phyloP scores from a whole-genome alignment of 495 filamentous ascomycete genomes.

The Penicillium goetzii region DNA sequence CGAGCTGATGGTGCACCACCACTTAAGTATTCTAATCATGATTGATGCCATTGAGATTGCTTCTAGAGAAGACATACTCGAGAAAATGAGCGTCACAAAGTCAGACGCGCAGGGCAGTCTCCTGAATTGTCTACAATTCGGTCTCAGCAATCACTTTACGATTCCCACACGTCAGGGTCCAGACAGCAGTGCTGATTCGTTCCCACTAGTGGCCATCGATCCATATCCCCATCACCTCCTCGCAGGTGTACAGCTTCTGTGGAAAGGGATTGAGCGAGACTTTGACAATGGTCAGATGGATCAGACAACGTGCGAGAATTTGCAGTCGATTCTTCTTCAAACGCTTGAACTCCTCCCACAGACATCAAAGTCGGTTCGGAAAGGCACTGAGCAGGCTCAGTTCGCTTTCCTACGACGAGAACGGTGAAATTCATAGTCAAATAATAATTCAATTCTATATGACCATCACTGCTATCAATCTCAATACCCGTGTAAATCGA shows the following conservation, averaged over 20 bases:
- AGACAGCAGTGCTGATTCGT: not conserved
- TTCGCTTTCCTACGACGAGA: constrained; percentile 3
- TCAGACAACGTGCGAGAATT: constrained; percentile 12
- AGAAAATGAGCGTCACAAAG: constrained; percentile 20
- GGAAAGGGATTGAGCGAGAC: constrained; percentile 25
- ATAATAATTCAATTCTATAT: not conserved
- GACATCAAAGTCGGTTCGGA: constrained; percentile 25
- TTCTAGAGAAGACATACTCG: constrained; percentile 22
- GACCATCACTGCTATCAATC: not conserved
- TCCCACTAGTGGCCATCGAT: constrained; percentile 24
- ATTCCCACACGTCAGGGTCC: constrained; percentile 10
- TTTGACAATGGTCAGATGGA: constrained; percentile 20
- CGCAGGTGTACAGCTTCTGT: constrained; percentile 25
- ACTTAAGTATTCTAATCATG: constrained; percentile 24
- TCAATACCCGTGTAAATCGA: too few relatives aligned
- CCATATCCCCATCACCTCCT: constrained; percentile 29
- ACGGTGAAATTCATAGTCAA: not conserved
- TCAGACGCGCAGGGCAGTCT: constrained; percentile 24
- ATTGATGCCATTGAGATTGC: constrained; percentile 23
- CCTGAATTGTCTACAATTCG: constrained; percentile 24
- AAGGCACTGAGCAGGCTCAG: constrained; percentile 19
- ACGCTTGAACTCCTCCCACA: constrained; percentile 24
- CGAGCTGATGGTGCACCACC: constrained; percentile 25
- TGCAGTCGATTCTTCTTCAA: constrained; percentile 22
- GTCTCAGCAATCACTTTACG: constrained; percentile 24